Evolutionary conservation across 75 land plant genomes (phyloP), one percentile per base, ranked within the genome.

Genomic region (Larix kaempferi): DNA sequence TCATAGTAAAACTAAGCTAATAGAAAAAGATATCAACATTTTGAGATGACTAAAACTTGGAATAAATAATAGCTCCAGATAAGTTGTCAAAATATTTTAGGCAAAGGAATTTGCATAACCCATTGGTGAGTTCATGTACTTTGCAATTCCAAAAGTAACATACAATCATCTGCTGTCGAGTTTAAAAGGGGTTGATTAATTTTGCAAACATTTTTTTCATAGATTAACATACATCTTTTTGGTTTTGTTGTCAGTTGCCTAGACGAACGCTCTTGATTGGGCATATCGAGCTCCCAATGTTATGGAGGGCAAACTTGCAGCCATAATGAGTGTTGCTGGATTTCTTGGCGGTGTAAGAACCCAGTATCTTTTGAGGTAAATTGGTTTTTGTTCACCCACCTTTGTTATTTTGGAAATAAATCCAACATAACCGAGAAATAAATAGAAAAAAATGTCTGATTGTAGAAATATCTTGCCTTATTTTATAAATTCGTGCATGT

Each of bases 201-300:
- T n/a, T 8, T 10, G 10, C 52, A 8, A 10, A 0, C 52, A 49
- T 62, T 22, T 62, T 2, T 7, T 6, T 13, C 10, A 27, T 10
- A 23, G 35, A 25, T 14, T 62, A 62, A 35, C 21, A 4, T 22
- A 37, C 17, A n/a, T 14, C 41, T 21, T 37, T 6, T 71, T 19
- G 25, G 23, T 39, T 39, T 75, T 57, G 29, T 6, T 2, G 15
- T 16, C 77, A 78, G 94, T 73, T 41, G 81, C 84, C 25, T 66
- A 91, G 79, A 93, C 89, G 84, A 93, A 93, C 76, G 96, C 96
- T 2, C 72, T 93, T 67, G 96, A 93, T 64, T 93, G 96, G 95
- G 93, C 85, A 52, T 93, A 93, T 2, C 82, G 92, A 76, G 73
- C 82, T 39, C 93, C 93, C 60, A 93, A 93, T 74, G 84, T 81